Evolutionary conservation across 2,329 filamentous ascomycete species (phyloP), one percentile per base, ranked within the genome.

Genomic region (Penicillium palitans): DNA sequence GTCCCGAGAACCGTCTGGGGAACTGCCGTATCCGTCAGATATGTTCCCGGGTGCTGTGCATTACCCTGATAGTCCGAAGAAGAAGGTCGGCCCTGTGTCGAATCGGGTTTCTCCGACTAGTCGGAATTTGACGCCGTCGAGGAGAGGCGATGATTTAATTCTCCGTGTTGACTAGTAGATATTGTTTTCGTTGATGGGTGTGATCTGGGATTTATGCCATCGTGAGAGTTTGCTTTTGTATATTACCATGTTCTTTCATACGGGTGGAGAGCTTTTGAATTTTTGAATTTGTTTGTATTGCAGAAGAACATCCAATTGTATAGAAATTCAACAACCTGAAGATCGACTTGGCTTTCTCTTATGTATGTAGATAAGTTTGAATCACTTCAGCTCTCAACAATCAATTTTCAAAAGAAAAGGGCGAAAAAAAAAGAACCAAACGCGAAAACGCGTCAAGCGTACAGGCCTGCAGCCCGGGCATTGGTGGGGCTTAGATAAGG

Each of bases 101-200:
- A 60, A 61, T 35, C 47, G 66, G 17, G 39, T 57, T 33, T 64
- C 61, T 8, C 66, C 65, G 7, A 61, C 59, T 15, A 69, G 70
- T 54, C 65, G 64, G 47, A 72, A 73, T 48, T 49, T 74, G 48
- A 73, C 69, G 4, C 72, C 70, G 5, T 71, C 71, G 6, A 66
- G 64, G 52, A 55, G 66, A 42, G 72, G 72, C 10, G 62, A 62
- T 13, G 71, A 74, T 60, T 56, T 74, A 59, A 70, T 72, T 37
- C 58, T 74, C 6, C 66, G 64, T 27, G 71, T 74, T 42, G 71
- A 74, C 44, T 72, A 53, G 68, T 17, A 35, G 29, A 9, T 12
- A 33, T 24, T 19, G 6, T 24, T 17, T 40, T 24, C n/a, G 12
- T 60, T 49, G 41, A 31, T 17, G 46, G 46, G 46, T 25, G 19